Evolutionary conservation across 2,329 filamentous ascomycete species (phyloP).

Genomic region (Pseudopithomyces chartarum): DNA sequence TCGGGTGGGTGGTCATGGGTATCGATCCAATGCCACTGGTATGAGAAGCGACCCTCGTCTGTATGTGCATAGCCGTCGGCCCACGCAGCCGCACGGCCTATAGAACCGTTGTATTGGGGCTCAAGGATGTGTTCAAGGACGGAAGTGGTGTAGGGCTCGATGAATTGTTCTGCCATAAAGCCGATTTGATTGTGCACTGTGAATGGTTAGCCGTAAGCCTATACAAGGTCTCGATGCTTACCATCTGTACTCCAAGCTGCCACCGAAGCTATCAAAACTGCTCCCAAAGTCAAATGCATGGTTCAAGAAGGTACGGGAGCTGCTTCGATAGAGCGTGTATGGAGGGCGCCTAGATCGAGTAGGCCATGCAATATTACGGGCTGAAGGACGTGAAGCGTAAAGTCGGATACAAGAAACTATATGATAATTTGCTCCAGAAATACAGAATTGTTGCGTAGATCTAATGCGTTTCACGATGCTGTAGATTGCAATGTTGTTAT

Average conservation of each 20-base stretch:
- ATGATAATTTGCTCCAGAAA: too few species aligned
- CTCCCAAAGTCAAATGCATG: constrained; percentile 7
- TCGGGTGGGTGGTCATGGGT: constrained; percentile 41
- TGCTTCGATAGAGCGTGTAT: background rate
- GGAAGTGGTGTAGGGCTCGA: constrained; percentile 36
- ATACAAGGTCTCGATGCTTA: constrained; percentile 7
- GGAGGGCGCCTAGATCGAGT: background rate
- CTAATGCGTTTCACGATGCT: background rate
- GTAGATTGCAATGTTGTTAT: background rate
- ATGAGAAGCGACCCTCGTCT: constrained; percentile 46
- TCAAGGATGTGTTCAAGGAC: constrained; percentile 44
- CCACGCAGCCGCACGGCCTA: constrained; percentile 48
- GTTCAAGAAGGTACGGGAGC: background rate
- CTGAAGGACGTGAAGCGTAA: background rate
- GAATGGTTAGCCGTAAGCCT: constrained; percentile 9
- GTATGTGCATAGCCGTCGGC: constrained; percentile 48
- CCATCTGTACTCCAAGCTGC: constrained; percentile 42
- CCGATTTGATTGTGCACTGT: constrained; percentile 49
- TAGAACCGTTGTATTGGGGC: constrained; percentile 46
- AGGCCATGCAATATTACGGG: background rate
- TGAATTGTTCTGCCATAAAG: constrained; percentile 46
- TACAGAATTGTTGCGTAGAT: too few species aligned
- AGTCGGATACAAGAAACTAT: background rate
- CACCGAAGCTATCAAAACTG: constrained; percentile 20
- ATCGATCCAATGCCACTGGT: constrained; percentile 51